Percentiles rank a stretch among this genome's conserved stretches.
phyloP scores from a whole-genome alignment of 176 grass and related monocot genomes.

The Typha latifolia region DNA sequence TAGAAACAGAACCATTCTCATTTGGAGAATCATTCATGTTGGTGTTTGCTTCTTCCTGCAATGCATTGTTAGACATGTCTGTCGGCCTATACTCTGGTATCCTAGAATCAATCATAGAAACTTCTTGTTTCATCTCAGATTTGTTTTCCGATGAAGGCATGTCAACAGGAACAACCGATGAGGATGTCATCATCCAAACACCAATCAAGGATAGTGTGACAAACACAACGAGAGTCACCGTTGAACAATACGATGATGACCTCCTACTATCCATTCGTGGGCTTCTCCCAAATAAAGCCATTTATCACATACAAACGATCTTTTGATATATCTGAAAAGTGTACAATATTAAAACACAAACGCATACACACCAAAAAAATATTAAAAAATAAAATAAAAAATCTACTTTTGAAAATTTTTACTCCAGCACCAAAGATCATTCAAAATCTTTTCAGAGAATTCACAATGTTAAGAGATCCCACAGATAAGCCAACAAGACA shows the following conservation, averaged over 20 bases:
- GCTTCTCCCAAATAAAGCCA: constrained; percentile 73
- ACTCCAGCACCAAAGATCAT: constrained; percentile 3
- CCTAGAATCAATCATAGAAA: constrained; percentile 1
- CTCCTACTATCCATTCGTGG: constrained; percentile 29
- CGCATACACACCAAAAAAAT: not conserved
- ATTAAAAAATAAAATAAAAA: not conserved
- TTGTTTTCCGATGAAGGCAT: constrained; percentile 26
- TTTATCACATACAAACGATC: constrained; percentile 18
- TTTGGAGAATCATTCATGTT: constrained; percentile 18
- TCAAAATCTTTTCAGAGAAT: not conserved
- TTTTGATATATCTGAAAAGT: not conserved
- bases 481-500: not conserved
- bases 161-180: constrained; percentile 29
- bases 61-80: constrained; percentile 48
- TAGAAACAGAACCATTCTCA: constrained; percentile 16
- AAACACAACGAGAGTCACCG: constrained; percentile 48
- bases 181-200: constrained; percentile 58
- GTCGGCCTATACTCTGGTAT: constrained; percentile 43
- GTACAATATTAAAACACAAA: not conserved
- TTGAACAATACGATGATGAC: constrained; percentile 54
- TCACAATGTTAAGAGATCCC: no score
- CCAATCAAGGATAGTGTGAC: constrained; percentile 67
- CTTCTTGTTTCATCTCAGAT: constrained; percentile 15
- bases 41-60: constrained; percentile 41
- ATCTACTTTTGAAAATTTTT: not conserved